Evolutionary conservation across 768 basidiomycete species (phyloP), one percentile per base, ranked within the genome.

Genomic region (Mycena pura): DNA sequence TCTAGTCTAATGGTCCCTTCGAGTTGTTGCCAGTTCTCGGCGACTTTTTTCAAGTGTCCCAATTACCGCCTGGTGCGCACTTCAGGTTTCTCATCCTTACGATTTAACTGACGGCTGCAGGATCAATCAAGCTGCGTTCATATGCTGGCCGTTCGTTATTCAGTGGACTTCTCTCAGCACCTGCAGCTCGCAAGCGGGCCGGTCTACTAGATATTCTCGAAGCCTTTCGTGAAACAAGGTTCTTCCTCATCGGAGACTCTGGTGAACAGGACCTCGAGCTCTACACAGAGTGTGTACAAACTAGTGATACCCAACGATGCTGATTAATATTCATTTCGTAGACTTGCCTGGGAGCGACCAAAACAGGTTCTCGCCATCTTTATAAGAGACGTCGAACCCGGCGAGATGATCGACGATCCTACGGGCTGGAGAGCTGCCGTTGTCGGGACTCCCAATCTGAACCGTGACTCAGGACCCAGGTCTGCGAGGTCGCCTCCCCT

Each of bases 211-310:
- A 95, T 36, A 80, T 93, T 21, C 77, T 96, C 13, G 83, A 90
- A 36, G 78, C 85, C 3, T 96, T 96, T 72, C 86, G 86, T 0
- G 79, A 86, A 38, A 86, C 91, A 1, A 78, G 75, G 36, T 97
- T 99, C 75, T 74, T 98, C 69, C 84, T 96, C 47, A 80, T 99
- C 38, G 96, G 96, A 7, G 96, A 99, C 72, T 87, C 89, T 0
- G 96, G 96, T 31, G 96, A 99, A 71, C 96, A 97, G 66, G 96
- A 99, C 74, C 76, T 99, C 41, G 95, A 99, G 73, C 80, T 99
- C 2, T 99, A 98, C 72, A 80, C 89, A 14, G 80, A 86, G 84
- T 84, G 65, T n/a, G 80, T 72, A 15, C 31, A 31, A 22, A 21
- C 29, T 36, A 17, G 24, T n/a, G n/a, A n/a, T n/a, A n/a, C 29